These are phyloP conservation scores for Cicer arietinum DNA, from an alignment of 306 rosid species.

Conservation along the genomic window DNA sequence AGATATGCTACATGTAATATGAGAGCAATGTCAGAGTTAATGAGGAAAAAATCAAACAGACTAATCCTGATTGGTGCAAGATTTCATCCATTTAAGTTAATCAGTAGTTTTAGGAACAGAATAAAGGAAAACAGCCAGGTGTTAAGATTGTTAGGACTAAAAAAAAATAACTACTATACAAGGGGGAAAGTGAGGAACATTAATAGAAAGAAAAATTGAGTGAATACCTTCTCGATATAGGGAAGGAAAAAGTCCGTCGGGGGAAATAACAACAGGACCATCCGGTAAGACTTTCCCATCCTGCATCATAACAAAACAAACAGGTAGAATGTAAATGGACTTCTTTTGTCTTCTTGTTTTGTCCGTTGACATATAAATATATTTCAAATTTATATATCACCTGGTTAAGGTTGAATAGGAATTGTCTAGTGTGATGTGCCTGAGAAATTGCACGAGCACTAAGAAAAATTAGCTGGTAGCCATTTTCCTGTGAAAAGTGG, in stretches of 20 bases:
- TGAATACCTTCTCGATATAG: slow-evolving; percentile 88
- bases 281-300: slow-evolving; percentile 94
- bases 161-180: not conserved
- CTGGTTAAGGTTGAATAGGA: slow-evolving; percentile 91
- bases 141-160: not conserved
- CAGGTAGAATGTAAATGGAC: slow-evolving; percentile 44
- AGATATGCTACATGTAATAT: not conserved
- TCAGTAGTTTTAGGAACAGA: slow-evolving; percentile 4
- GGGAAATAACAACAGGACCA: slow-evolving; percentile 97
- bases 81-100: not conserved
- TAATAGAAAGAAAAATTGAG: slow-evolving; percentile 29
- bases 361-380: slow-evolving; percentile 45
- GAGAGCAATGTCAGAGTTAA: not conserved
- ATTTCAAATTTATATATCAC: slow-evolving; percentile 52
- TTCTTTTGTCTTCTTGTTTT: slow-evolving; percentile 10
- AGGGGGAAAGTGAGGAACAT: slow-evolving; percentile 2
- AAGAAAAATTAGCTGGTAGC: slow-evolving; percentile 89
- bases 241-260: slow-evolving; percentile 95
- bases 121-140: not conserved
- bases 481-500: slow-evolving; percentile 72
- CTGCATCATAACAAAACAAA: slow-evolving; percentile 56
- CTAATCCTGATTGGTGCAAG: not conserved
- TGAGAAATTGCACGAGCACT: slow-evolving; percentile 99
- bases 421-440: slow-evolving; percentile 81
- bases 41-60: not conserved